Evolutionary conservation across 768 basidiomycete species (phyloP).

Genomic region (Tylopilus subfusipes): DNA sequence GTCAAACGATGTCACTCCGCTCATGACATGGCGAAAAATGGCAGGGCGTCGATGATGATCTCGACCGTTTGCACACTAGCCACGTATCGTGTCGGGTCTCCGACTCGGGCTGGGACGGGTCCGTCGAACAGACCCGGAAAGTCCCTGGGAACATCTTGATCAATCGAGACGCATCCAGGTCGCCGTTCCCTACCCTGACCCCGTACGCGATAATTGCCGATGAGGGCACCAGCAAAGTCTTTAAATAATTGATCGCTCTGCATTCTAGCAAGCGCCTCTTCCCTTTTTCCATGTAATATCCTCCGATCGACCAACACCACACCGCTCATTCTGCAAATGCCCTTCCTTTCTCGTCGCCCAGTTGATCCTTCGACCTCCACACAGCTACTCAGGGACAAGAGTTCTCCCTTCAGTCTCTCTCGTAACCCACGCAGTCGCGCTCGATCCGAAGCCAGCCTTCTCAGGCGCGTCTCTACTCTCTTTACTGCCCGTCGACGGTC

Average conservation of each 20-base stretch:
- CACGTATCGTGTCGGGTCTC: neutral
- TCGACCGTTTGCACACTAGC: neutral
- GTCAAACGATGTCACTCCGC: neutral
- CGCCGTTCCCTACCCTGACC: conserved; percentile 9
- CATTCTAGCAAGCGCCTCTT: neutral
- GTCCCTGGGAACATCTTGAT: conserved; percentile 21
- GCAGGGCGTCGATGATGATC: neutral
- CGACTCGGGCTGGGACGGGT: neutral
- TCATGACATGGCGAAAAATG: neutral
- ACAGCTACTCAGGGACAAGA: neutral
- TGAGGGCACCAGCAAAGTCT: conserved; percentile 8
- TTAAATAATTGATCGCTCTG: conserved; percentile 23
- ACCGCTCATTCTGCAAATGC: conserved; percentile 15
- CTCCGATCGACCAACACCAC: neutral
- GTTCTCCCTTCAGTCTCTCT: neutral
- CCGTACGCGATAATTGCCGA: conserved; percentile 20
- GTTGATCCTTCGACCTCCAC: conserved; percentile 19
- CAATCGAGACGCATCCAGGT: conserved; percentile 1
- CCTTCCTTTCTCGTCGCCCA: conserved; percentile 30
- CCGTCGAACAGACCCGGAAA: neutral
- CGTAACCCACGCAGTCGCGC: conserved; percentile 19
- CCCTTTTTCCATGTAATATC: conserved; percentile 17
- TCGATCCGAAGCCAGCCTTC: conserved; percentile 25
- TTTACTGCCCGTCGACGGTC: conserved; percentile 24
- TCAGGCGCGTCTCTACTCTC: conserved; percentile 29